Percentiles rank a stretch among this genome's conserved stretches.
These are phyloP conservation scores for Mimosa pudica DNA, from an alignment of 306 rosid species.

Conservation along the genomic window DNA sequence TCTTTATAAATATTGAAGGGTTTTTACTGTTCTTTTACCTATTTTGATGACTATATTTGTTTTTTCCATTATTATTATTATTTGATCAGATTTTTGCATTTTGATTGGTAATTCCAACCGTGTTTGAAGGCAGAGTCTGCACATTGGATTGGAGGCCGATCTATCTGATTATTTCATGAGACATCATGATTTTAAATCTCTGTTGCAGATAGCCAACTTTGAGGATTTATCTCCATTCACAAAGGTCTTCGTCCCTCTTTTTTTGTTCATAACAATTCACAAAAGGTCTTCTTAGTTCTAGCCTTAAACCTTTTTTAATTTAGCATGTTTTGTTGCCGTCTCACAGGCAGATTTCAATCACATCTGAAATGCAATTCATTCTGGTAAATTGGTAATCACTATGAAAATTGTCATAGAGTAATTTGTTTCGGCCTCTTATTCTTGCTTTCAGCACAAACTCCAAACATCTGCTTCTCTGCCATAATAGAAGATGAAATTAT, in stretches of 20 bases:
- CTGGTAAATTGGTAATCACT: not conserved
- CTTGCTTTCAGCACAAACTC: not conserved
- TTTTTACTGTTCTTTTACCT: too few species aligned
- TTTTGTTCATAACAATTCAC: not conserved
- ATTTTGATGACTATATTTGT: too few species aligned
- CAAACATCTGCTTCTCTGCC: not conserved
- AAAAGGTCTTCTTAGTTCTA: not conserved
- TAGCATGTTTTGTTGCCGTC: not conserved
- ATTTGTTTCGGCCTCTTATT: not conserved
- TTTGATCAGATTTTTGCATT: not conserved
- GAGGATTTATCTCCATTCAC: not conserved
- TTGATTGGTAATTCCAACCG: not conserved
- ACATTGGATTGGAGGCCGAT: not conserved
- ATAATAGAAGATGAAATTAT: not conserved
- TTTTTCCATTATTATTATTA: not conserved
- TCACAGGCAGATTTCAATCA: not conserved
- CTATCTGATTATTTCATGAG: not conserved
- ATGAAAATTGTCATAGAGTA: not conserved
- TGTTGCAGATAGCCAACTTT: not conserved
- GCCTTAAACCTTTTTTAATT: not conserved
- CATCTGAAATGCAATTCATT: not conserved
- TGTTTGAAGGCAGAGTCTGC: not conserved
- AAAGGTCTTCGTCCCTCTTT: too few species aligned
- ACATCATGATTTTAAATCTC: not conserved
- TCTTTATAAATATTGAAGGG: too few species aligned